Base-by-base conservation (phyloP, 352 stramenopile genomes). In the Phytopythium mirpurense region DNA sequence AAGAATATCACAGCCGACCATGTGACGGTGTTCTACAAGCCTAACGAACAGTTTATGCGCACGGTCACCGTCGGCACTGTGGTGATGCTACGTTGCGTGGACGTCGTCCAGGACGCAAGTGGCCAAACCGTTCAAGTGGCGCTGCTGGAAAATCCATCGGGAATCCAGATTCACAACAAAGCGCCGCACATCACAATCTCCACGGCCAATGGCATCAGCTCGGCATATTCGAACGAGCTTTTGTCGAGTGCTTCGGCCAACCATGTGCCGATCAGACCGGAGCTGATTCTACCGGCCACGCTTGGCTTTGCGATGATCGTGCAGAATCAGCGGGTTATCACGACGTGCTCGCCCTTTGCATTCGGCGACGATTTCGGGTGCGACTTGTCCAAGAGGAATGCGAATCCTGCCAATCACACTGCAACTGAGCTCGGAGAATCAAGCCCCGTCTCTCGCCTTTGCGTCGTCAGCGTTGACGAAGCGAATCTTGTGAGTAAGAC, bases 181-280 rank as follows among this genome's bases (percentile, higher is more conserved):
- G 63, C 83, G 18, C 66, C 73, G 11, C 79, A 88, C 45, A 71
- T 90, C 36, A 90, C 79, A 0, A 50, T 90, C 6, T 90, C 79
- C 4, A 85, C 65, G 1, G 57, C 44, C 14, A 43, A 67, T 29
- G 59, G 65, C 11, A 62, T 88, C 11, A 72, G 62, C 51, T 72
- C 77, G 3, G 72, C 68, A 21, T 88, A 88, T 46, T 90, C 79
- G 23, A 90, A 90, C 48, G 72, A 87, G 34, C 48, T 90, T 26
- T 51, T 90, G 21, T 51, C 64, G 19, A 49, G 52, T 35, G 14
- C 29, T 18, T 37, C 34, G 15, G 68, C 61, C 18, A 60, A 29
- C 24, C 65, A 70, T 31, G 63, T 42, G n/a, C 4, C 38, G 4
- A 54, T 81, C 32, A 21, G 61, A 14, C 59, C 59, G 11, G 54